Percentiles rank a stretch among this genome's conserved stretches.
Conservation (phyloP, 768 basidiomycete species). For the Phanerochaete sordida region DNA sequence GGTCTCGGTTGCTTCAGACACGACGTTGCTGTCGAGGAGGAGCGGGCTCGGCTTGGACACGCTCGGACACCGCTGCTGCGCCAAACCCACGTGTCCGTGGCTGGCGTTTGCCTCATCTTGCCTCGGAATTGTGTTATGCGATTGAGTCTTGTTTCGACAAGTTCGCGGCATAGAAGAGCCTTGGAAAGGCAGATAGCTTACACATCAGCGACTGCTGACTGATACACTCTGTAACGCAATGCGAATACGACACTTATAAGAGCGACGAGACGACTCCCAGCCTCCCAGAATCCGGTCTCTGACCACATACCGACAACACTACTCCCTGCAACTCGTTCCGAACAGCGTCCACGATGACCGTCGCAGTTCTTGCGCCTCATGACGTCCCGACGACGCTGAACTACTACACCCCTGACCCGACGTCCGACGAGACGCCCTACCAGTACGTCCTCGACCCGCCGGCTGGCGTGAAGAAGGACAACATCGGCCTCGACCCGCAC, state of each 20-base stretch:
- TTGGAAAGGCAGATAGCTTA: background rate
- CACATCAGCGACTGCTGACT: background rate
- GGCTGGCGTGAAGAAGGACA: constrained; percentile 19
- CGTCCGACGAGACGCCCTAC: constrained; percentile 30
- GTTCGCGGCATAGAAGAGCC: background rate
- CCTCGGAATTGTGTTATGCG: constrained; percentile 8
- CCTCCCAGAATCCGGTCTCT: no score
- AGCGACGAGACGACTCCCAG: no score
- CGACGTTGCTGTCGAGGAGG: background rate
- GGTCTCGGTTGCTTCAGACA: background rate
- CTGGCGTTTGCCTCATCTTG: constrained; percentile 2
- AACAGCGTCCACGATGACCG: constrained; percentile 8
- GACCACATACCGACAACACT: background rate
- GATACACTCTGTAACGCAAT: background rate
- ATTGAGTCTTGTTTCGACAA: constrained; percentile 3
- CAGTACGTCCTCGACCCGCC: constrained; percentile 25
- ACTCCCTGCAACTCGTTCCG: background rate
- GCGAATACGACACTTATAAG: constrained; percentile 3
- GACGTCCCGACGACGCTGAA: constrained; percentile 37
- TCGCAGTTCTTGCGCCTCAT: constrained; percentile 25
- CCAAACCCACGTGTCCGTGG: background rate
- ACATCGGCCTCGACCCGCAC: constrained; percentile 27
- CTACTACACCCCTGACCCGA: constrained; percentile 25
- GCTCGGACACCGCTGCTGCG: background rate
- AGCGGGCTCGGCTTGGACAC: background rate